A percentile compares a stretch with the other conserved stretches of the same genome.
phyloP scores from a whole-genome alignment of 2,329 filamentous ascomycete genomes.

The Elsinoe ampelina region DNA sequence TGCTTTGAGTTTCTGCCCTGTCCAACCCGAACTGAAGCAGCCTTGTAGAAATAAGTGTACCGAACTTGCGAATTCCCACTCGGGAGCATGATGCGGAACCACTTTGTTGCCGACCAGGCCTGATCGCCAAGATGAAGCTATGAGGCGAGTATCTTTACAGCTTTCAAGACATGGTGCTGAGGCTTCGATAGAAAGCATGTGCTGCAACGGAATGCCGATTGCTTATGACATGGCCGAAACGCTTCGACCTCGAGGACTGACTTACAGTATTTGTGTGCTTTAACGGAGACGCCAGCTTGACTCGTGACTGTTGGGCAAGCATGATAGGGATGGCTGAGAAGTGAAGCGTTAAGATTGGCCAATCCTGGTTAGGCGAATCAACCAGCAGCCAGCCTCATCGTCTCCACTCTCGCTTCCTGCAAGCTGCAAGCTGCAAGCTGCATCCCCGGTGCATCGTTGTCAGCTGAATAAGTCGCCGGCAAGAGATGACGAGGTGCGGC shows the following conservation, averaged over 20 bases:
- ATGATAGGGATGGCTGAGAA: background rate
- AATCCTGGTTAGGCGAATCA: background rate
- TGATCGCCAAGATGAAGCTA: background rate
- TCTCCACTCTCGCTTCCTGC: slow-evolving; percentile 1
- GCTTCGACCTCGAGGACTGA: background rate
- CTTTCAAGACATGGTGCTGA: background rate
- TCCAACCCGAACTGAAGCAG: background rate
- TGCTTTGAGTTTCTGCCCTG: background rate
- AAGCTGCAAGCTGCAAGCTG: slow-evolving; percentile 6
- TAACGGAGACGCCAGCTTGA: background rate
- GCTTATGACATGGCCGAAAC: background rate
- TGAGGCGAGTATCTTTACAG: background rate
- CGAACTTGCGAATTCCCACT: background rate
- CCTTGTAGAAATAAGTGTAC: background rate
- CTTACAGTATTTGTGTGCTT: background rate
- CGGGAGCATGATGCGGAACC: too few relatives aligned
- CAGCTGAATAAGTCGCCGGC: background rate
- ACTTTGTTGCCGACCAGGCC: too few relatives aligned
- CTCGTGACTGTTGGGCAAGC: background rate
- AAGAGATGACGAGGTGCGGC: background rate
- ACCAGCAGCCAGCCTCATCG: slow-evolving; percentile 9
- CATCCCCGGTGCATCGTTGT: slow-evolving; percentile 1
- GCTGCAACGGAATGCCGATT: background rate
- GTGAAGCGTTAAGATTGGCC: background rate
- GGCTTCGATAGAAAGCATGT: background rate